These are phyloP conservation scores for Aspergillus alliaceus DNA, from an alignment of 2,329 filamentous ascomycete species.

Conservation along the genomic window DNA sequence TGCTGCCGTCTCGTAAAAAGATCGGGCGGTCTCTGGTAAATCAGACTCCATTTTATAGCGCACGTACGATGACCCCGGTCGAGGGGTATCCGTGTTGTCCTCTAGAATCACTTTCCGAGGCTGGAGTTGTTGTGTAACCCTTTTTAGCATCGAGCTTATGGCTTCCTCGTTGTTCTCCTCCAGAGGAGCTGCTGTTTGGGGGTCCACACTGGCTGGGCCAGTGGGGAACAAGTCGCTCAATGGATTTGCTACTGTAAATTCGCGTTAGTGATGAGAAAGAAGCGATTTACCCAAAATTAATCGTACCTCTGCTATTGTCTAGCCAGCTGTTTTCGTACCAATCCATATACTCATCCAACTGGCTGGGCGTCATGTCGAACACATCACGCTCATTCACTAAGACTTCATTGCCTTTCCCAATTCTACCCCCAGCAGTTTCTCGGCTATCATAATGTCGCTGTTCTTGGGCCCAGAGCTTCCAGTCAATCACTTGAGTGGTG, in stretches of 20 bases:
- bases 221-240: conserved; percentile 47
- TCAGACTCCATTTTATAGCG: conserved; percentile 50
- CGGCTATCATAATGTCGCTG: conserved; percentile 44
- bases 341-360: conserved; percentile 74
- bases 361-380: conserved; percentile 58
- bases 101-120: conserved; percentile 39
- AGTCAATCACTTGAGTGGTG: conserved; percentile 64
- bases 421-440: conserved; percentile 29
- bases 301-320: conserved; percentile 31
- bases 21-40: conserved; percentile 45
- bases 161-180: conserved; percentile 26
- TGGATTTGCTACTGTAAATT: conserved; percentile 25
- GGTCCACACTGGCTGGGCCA: conserved; percentile 18
- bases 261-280: neutral
- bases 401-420: conserved; percentile 51
- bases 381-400: conserved; percentile 63
- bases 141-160: conserved; percentile 40
- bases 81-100: conserved; percentile 34
- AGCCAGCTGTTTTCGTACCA: conserved; percentile 72
- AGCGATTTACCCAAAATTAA: too few relatives aligned
- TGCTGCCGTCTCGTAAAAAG: conserved; percentile 55
- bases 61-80: conserved; percentile 53
- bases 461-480: conserved; percentile 65
- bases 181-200: conserved; percentile 1
- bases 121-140: conserved; percentile 45